Evolutionary conservation across 345 rosid species (phyloP), one percentile per base, ranked within the genome.

Genomic region (Aurinia saxatilis): DNA sequence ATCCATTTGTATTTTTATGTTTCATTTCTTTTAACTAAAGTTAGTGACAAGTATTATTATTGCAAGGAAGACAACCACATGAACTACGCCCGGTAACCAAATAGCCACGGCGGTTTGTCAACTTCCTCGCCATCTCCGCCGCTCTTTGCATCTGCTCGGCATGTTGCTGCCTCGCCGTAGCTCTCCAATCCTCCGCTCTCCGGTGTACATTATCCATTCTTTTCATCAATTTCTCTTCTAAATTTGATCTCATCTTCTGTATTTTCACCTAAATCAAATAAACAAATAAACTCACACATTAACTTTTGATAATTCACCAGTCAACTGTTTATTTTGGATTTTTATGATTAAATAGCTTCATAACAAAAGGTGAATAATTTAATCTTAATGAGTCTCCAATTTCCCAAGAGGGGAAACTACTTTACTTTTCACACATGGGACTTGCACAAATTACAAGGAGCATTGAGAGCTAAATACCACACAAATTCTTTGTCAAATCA

Each of bases 151-250:
- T 73, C 57, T 91, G 95, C 62, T 83, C 84, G 0, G 63, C 17
- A 41, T 92, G 98, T 40, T 87, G 87, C 11, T 80, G 76, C 50
- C 64, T 71, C 2, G 95, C 93, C 18, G 81, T 76, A 12, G 79
- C 78, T 74, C 90, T 77, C 96, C 85, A 83, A 34, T 91, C 96
- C 72, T 88, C 89, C 0, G 96, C 95, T 67, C 76, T 85, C 65
- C 82, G 68, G 27, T 82, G 89, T 40, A 87, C 98, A 15, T 46
- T 29, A 8, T 81, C 77, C 93, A 86, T 89, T 65, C 93, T 83
- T 76, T 80, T 89, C 98, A 92, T 86, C 66, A 89, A 29, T 74
- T 92, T 86, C 70, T 89, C 93, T 57, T 92, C 98, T 3, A 85
- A 53, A 62, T 79, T 82, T 21, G 98, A 83, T 72, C 91, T 89